Evolutionary conservation across 352 stramenopile species (phyloP), one percentile per base, ranked within the genome.

Genomic region (Phytophthora parvispora): DNA sequence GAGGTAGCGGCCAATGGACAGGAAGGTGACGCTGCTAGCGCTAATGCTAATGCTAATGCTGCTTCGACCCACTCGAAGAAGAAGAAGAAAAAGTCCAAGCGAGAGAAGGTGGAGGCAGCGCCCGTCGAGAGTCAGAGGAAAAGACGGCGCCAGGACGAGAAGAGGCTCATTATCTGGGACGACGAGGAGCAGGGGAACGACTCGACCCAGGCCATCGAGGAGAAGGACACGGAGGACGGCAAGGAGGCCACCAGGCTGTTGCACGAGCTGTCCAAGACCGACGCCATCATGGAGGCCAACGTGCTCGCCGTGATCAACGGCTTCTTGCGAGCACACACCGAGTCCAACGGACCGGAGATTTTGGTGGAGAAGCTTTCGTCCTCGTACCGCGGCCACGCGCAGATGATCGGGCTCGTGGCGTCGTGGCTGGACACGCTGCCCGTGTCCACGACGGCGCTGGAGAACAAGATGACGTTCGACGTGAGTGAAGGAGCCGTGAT

Each of bases 351-450:
- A 6, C 89, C 89, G 5, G 89, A 97, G 62, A 91, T 97, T 48
- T 69, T 97, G 0, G 89, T 97, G 16, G 89, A 97, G 60, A 90
- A 93, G 43, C 77, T 97, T 8, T 97, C 89, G 48, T 92, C 86
- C 15, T 95, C 89, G 12, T 97, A 97, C 38, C 86, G 89, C 55
- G 89, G 89, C 6, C 88, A 97, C 64, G 87, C 89, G 8, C 87
- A 97, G 64, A 95, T 97, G 87, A 89, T 94, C n/a, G 82, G 84
- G 0, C 78, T 97, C 4, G 80, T 95, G n/a, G 87, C 85, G 6
- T 92, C 85, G 22, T 97, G 89, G 89, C 69, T 97, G 42, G 88
- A 97, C 40, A 75, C 75, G 22, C 54, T 93, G 9, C 84, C 85
- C 0, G 75, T 90, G 1, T 88, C 82, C 0, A 88, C 85, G 49